Percentiles rank a stretch among this genome's conserved stretches.
Evolutionary conservation across 2,329 filamentous ascomycete species (phyloP).

Genomic region (Passalora sequoiae): DNA sequence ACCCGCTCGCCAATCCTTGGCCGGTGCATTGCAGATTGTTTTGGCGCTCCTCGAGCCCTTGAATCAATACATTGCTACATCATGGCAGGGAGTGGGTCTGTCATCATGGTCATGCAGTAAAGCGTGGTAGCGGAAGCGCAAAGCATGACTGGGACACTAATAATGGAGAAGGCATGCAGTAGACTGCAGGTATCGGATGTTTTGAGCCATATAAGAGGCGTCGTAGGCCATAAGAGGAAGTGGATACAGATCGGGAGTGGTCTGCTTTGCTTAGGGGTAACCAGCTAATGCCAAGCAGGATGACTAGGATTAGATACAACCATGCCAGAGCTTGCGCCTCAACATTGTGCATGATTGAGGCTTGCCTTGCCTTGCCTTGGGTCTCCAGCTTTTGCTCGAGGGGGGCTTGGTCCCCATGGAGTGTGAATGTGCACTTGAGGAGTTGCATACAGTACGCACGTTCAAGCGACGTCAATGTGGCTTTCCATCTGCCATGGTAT

Average conservation of each 20-base stretch:
- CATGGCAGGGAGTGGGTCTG: neutral
- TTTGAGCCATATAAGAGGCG: too few species aligned
- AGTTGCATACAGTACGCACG: neutral
- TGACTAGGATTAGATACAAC: neutral
- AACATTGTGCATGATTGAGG: neutral
- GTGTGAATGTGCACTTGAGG: neutral
- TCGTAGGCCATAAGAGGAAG: neutral
- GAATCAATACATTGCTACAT: constrained; percentile 1
- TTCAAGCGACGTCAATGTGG: neutral
- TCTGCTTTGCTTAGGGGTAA: neutral
- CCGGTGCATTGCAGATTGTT: neutral
- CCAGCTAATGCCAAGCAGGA: neutral
- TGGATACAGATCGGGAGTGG: neutral
- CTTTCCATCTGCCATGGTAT: too few species aligned
- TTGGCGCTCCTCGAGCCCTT: neutral
- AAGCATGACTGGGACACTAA: neutral
- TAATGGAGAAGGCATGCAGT: neutral
- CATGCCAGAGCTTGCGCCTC: neutral
- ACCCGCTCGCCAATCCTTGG: neutral
- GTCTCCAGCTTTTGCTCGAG: too few species aligned
- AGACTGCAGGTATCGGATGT: neutral
- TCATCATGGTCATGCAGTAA: constrained; percentile 5
- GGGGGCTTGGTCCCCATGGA: neutral
- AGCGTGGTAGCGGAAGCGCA: neutral
- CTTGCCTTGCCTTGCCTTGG: neutral